These are phyloP conservation scores for Samsoniella hepiali DNA, from an alignment of 2,329 filamentous ascomycete genomes.

Conservation along the genomic window DNA sequence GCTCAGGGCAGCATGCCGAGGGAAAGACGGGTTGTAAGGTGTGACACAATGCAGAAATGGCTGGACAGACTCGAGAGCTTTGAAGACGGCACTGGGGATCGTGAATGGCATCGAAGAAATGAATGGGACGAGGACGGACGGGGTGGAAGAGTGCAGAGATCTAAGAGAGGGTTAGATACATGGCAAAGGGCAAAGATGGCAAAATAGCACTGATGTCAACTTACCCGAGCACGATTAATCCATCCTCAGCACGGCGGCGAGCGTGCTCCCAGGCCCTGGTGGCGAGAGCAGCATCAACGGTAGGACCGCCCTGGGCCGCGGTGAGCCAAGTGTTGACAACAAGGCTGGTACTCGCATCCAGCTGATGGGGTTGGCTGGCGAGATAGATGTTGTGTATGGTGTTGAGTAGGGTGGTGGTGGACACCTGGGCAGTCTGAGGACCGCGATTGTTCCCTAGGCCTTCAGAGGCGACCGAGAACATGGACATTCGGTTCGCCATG, in stretches of 20 bases:
- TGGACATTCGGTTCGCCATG: conserved; percentile 65
- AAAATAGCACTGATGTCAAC: conserved; percentile 28
- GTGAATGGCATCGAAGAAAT: conserved; percentile 75
- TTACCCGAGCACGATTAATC: conserved; percentile 85
- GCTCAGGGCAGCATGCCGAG: conserved; percentile 75
- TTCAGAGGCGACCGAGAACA: conserved; percentile 66
- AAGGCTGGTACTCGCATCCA: conserved; percentile 87
- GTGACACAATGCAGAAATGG: conserved; percentile 88
- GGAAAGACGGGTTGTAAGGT: conserved; percentile 80
- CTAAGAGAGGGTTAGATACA: conserved; percentile 41
- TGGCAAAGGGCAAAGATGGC: conserved; percentile 20
- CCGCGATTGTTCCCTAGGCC: conserved; percentile 57
- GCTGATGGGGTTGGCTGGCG: conserved; percentile 73
- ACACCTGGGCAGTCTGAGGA: conserved; percentile 74
- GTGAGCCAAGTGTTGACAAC: conserved; percentile 96
- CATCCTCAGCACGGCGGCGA: conserved; percentile 88
- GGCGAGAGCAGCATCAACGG: conserved; percentile 75
- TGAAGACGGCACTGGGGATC: conserved; percentile 71
- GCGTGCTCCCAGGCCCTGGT: conserved; percentile 94
- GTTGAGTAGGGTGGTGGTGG: conserved; percentile 90
- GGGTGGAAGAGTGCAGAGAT: conserved; percentile 83
- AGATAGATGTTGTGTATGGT: conserved; percentile 86
- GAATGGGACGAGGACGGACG: conserved; percentile 79
- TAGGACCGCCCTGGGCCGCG: conserved; percentile 66
- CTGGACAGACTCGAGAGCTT: conserved; percentile 74